Conservation (phyloP, 2,329 filamentous ascomycete species). For the Paraphaeosphaeria minitans region DNA sequence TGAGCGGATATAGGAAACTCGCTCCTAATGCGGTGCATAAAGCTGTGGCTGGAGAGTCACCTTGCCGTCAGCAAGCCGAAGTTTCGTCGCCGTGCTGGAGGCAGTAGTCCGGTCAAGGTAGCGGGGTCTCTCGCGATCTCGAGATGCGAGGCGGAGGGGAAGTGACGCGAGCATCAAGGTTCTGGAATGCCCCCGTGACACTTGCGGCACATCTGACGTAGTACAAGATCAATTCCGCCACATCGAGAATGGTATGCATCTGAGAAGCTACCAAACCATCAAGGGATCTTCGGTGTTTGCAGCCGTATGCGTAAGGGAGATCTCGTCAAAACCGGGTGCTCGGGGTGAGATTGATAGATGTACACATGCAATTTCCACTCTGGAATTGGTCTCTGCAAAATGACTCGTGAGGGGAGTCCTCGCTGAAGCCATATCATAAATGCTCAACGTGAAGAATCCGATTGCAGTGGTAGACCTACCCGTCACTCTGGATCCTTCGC, state of each 20-base stretch:
- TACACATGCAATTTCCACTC: background rate
- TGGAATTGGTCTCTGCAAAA: background rate
- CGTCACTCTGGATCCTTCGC: background rate
- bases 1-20: background rate
- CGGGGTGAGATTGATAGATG: background rate
- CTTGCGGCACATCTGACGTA: background rate
- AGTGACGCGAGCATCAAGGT: background rate
- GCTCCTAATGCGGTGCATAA: slow-evolving; percentile 1
- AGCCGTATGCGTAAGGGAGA: slow-evolving; percentile 4
- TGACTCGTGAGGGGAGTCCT: background rate
- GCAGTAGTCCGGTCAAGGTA: background rate
- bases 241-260: slow-evolving; percentile 6
- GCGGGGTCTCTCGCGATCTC: background rate
- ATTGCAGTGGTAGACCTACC: background rate
- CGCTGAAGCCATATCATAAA: background rate
- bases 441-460: background rate
- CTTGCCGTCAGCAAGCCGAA: background rate
- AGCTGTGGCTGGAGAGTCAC: background rate
- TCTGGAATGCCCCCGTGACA: slow-evolving; percentile 5
- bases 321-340: background rate
- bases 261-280: background rate
- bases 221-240: background rate
- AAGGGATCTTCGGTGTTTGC: background rate
- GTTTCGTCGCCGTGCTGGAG: background rate
- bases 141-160: background rate